Evolutionary conservation across 2,329 filamentous ascomycete species (phyloP).

Genomic region (Alternaria brassicicola): DNA sequence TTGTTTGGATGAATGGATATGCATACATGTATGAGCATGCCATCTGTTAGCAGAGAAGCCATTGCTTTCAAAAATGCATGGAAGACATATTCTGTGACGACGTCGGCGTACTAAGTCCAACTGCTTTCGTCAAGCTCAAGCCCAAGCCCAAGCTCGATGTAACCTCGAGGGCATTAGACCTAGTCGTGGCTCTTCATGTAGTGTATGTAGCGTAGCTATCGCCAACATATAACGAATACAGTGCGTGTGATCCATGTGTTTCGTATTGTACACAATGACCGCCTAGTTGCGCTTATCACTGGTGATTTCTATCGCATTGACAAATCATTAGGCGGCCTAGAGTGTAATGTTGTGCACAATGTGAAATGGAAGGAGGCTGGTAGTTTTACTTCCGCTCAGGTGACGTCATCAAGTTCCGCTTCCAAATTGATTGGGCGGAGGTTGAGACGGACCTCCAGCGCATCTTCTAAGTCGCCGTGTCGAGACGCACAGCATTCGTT

Average conservation of each 20-base stretch:
- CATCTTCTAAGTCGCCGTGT: too few species aligned
- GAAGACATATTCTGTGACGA: slow-evolving; percentile 15
- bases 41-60: neutral
- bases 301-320: neutral
- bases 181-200: neutral
- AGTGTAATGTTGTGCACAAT: neutral
- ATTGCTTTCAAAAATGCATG: neutral
- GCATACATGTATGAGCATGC: neutral
- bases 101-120: slow-evolving; percentile 4
- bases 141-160: neutral
- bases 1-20: neutral
- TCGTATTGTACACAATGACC: neutral
- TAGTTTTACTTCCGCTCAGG: neutral
- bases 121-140: neutral
- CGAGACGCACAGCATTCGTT: too few species aligned
- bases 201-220: neutral
- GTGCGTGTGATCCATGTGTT: neutral
- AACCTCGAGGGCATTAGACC: neutral
- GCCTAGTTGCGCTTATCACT: neutral
- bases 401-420: neutral
- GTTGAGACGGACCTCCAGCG: neutral
- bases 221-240: neutral
- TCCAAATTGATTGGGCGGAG: neutral
- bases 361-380: neutral
- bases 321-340: neutral